Evolutionary conservation across 345 rosid species (phyloP).

Genomic region (Adansonia digitata): DNA sequence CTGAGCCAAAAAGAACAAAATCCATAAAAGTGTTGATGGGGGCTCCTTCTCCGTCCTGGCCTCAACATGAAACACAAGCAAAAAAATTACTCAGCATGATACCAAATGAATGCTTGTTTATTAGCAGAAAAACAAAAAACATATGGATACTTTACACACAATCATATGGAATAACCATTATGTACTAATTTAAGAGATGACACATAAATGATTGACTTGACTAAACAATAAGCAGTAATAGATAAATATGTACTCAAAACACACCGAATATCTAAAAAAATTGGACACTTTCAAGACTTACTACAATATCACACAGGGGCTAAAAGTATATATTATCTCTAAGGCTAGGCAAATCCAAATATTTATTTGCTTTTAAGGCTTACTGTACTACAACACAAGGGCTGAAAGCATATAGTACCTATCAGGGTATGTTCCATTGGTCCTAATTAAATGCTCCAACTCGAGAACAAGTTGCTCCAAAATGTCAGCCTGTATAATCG

Average conservation of each 20-base stretch:
- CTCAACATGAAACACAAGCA: conserved; percentile 12
- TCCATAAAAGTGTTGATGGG: conserved; percentile 92
- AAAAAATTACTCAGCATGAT: neutral
- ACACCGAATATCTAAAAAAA: neutral
- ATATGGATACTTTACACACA: neutral
- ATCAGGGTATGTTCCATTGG: conserved; percentile 65
- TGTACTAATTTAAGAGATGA: neutral
- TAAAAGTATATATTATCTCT: conserved; percentile 42
- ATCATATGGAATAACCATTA: neutral
- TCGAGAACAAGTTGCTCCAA: conserved; percentile 75
- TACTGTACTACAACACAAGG: neutral
- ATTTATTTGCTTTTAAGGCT: neutral
- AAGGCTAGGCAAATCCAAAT: conserved; percentile 36
- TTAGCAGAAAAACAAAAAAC: neutral
- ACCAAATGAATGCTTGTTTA: neutral
- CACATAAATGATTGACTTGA: neutral
- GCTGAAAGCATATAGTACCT: conserved; percentile 42
- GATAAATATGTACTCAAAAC: neutral
- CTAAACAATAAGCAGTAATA: neutral
- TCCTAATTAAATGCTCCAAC: conserved; percentile 74
- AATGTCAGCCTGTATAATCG: conserved; percentile 66
- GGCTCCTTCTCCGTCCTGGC: conserved; percentile 86
- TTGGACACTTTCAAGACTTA: neutral
- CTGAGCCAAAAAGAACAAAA: conserved; percentile 91
- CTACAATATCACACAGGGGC: neutral